Evolutionary conservation across 176 grass and related monocot genomes (phyloP).

Genomic region (Dactylis glomerata): DNA sequence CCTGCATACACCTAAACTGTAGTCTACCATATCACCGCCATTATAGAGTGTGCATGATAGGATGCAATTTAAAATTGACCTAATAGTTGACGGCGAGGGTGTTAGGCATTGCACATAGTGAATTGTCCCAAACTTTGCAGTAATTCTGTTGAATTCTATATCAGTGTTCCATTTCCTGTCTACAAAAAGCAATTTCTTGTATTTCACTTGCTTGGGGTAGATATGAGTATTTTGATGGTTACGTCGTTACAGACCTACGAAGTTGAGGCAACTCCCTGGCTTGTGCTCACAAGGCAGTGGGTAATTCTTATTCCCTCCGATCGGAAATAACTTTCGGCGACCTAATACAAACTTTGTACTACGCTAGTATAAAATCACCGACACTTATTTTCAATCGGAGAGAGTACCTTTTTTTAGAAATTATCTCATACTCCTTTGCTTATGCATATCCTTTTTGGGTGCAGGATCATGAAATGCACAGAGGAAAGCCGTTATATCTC

Average conservation of each 20-base stretch:
- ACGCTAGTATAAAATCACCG: no score
- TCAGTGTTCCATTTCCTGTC: background rate
- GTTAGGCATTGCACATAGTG: background rate
- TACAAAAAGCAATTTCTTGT: background rate
- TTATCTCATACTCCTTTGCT: background rate
- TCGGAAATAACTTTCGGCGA: no score
- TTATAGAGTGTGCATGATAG: no score
- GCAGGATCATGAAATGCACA: conserved; percentile 87
- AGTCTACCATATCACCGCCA: background rate
- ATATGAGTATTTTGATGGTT: background rate
- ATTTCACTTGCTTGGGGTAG: background rate
- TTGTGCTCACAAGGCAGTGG: background rate
- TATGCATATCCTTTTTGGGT: conserved; percentile 19
- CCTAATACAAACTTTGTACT: no score
- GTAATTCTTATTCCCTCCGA: no score
- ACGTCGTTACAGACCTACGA: background rate
- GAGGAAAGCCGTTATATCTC: conserved; percentile 95
- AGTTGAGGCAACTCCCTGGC: background rate
- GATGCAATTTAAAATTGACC: background rate
- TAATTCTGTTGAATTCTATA: no score
- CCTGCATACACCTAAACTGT: no score
- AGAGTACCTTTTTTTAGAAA: background rate
- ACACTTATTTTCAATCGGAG: no score
- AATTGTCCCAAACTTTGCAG: no score
- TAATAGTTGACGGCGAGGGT: background rate